These are phyloP conservation scores for Verticillium albo-atrum DNA, from an alignment of 2,329 filamentous ascomycete genomes.

Conservation along the genomic window DNA sequence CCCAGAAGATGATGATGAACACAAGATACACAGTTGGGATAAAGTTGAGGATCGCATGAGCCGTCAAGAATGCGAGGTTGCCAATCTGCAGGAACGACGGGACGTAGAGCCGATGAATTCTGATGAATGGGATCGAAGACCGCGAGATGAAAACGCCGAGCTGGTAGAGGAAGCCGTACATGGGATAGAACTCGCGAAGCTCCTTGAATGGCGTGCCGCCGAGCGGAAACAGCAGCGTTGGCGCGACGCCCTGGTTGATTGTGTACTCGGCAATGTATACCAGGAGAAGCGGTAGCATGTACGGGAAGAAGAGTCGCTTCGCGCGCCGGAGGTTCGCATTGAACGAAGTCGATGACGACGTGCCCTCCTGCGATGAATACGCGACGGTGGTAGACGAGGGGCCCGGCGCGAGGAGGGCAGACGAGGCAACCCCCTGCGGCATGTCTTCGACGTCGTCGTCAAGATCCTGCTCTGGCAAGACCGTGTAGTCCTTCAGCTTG, in stretches of 20 bases:
- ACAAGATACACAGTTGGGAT: constrained; percentile 84
- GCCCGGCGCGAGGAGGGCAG: constrained; percentile 43
- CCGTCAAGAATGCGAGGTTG: constrained; percentile 69
- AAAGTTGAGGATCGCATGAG: constrained; percentile 76
- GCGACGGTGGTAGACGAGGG: constrained; percentile 34
- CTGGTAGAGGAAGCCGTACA: constrained; percentile 94
- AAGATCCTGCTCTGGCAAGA: constrained; percentile 38
- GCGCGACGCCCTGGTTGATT: constrained; percentile 91
- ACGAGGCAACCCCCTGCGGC: constrained; percentile 34
- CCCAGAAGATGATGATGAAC: constrained; percentile 86
- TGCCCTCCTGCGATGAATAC: constrained; percentile 24
- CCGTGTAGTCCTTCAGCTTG: constrained; percentile 47
- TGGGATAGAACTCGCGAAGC: constrained; percentile 87
- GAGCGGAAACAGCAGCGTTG: constrained; percentile 84
- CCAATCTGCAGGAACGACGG: constrained; percentile 77
- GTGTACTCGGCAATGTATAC: constrained; percentile 97
- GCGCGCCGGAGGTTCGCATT: constrained; percentile 59
- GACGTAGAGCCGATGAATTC: constrained; percentile 74
- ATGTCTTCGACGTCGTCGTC: constrained; percentile 29
- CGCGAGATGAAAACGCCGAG: constrained; percentile 91
- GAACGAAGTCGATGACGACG: constrained; percentile 28
- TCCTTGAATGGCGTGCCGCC: constrained; percentile 69
- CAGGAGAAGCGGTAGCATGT: constrained; percentile 85
- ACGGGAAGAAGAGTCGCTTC: constrained; percentile 65
- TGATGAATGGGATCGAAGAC: constrained; percentile 82